phyloP scores from a whole-genome alignment of 176 grass and related monocot species.

The Chloris gayana region DNA sequence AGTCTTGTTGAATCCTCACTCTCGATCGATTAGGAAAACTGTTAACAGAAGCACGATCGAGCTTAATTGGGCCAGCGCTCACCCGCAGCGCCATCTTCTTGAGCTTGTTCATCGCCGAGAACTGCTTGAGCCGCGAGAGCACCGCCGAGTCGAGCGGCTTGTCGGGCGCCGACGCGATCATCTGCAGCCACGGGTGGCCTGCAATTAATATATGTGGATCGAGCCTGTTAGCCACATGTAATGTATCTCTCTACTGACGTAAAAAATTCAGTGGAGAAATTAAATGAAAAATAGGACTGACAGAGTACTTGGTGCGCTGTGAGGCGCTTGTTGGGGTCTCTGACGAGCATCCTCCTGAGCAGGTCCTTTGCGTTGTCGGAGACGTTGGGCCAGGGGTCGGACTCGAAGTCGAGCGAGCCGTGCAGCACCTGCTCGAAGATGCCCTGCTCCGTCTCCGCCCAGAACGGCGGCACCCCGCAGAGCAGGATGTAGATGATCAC shows the following conservation, averaged over 20 bases:
- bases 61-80: neutral
- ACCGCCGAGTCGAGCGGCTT: constrained; percentile 63
- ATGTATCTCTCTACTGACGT: too few species aligned
- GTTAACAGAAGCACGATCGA: neutral
- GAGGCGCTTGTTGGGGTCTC: constrained; percentile 53
- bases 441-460: constrained; percentile 65
- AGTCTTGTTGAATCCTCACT: too few species aligned
- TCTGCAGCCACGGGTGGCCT: constrained; percentile 59
- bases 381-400: constrained; percentile 49
- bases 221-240: neutral
- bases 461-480: constrained; percentile 60
- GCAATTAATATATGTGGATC: too few species aligned
- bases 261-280: neutral
- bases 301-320: constrained; percentile 54
- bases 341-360: constrained; percentile 53
- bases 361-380: constrained; percentile 55
- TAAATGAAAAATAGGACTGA: neutral
- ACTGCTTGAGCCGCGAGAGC: constrained; percentile 56
- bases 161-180: constrained; percentile 34
- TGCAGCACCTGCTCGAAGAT: constrained; percentile 67
- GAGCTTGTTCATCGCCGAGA: constrained; percentile 64
- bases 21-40: too few species aligned
- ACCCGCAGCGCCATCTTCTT: constrained; percentile 67
- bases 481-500: constrained; percentile 61
- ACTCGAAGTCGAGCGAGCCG: constrained; percentile 57